These are phyloP conservation scores for Vigna nakashimae DNA, from an alignment of 306 rosid genomes.

Conservation along the genomic window DNA sequence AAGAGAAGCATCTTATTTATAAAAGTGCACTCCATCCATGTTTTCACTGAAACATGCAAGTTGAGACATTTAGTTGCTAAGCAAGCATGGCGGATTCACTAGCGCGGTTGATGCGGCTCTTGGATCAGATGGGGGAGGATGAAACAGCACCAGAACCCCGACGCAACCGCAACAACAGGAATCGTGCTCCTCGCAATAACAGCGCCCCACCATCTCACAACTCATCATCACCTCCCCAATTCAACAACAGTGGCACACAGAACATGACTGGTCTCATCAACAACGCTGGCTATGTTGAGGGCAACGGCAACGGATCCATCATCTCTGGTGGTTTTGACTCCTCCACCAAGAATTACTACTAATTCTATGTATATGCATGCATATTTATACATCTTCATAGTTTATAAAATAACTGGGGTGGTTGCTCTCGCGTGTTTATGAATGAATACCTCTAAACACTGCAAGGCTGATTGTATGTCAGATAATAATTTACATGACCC, in stretches of 20 bases:
- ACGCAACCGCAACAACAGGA: not conserved
- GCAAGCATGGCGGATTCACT: slow-evolving; percentile 28
- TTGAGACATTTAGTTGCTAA: not conserved
- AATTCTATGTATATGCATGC: not conserved
- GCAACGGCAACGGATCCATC: slow-evolving; percentile 47
- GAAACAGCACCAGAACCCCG: not conserved
- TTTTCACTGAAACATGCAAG: not conserved
- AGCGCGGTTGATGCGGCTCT: not conserved
- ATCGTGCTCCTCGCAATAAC: not conserved
- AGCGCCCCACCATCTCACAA: not conserved
- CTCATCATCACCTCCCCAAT: not conserved
- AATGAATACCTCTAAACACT: not conserved
- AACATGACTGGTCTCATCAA: slow-evolving; percentile 42
- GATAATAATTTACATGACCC: not conserved
- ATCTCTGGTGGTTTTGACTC: slow-evolving; percentile 41
- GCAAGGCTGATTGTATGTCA: not conserved
- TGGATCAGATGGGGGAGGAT: not conserved
- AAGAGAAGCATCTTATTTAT: not conserved
- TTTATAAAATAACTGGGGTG: not conserved
- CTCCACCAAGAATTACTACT: slow-evolving; percentile 20
- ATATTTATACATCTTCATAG: not conserved
- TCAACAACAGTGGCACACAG: slow-evolving; percentile 28
- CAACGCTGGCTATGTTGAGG: slow-evolving; percentile 40
- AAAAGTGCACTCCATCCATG: not conserved
- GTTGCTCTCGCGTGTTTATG: not conserved